A percentile compares a stretch with the other conserved stretches of the same genome.
These are phyloP conservation scores for Annulohypoxylon nitens DNA, from an alignment of 495 filamentous ascomycete genomes.

Conservation along the genomic window DNA sequence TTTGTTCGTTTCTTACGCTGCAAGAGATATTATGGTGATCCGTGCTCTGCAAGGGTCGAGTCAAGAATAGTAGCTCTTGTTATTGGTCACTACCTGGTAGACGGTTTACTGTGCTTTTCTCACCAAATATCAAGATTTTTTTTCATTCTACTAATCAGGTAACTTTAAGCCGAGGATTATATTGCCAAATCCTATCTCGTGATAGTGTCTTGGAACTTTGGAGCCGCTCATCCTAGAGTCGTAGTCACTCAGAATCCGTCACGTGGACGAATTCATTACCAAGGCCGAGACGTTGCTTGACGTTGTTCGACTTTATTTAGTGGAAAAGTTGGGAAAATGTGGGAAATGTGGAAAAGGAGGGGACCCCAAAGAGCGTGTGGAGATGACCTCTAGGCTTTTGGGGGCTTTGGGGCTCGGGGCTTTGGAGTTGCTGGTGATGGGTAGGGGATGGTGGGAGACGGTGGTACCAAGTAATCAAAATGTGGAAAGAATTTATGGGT, in stretches of 20 bases:
- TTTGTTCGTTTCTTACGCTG: slow-evolving; percentile 8
- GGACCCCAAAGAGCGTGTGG: slow-evolving; percentile 34
- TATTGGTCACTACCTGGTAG: slow-evolving; percentile 1
- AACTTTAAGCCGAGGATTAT: slow-evolving; percentile 16
- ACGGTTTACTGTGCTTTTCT: slow-evolving; percentile 20
- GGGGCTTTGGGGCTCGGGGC: neutral
- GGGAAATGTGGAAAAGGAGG: slow-evolving; percentile 47
- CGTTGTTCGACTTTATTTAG: slow-evolving; percentile 39
- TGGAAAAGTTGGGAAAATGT: slow-evolving; percentile 43
- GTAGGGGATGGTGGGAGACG: neutral
- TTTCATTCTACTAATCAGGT: neutral
- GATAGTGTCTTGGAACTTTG: slow-evolving; percentile 7
- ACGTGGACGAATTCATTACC: slow-evolving; percentile 33
- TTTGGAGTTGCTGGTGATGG: neutral
- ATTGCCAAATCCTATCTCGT: slow-evolving; percentile 6
- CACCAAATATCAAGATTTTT: slow-evolving; percentile 28
- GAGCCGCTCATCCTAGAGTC: slow-evolving; percentile 10
- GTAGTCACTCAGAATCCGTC: slow-evolving; percentile 10
- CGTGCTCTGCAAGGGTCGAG: slow-evolving; percentile 22
- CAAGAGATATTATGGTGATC: slow-evolving; percentile 30
- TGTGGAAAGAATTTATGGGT: slow-evolving; percentile 17
- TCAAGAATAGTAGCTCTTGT: slow-evolving; percentile 23
- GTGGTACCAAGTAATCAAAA: slow-evolving; percentile 21
- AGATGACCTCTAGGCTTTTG: slow-evolving; percentile 18
- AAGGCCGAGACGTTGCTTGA: slow-evolving; percentile 5